Evolutionary conservation across 1,139 yeast species (phyloP), one percentile per base, ranked within the genome.

Genomic region (Debaryomyces sp.): DNA sequence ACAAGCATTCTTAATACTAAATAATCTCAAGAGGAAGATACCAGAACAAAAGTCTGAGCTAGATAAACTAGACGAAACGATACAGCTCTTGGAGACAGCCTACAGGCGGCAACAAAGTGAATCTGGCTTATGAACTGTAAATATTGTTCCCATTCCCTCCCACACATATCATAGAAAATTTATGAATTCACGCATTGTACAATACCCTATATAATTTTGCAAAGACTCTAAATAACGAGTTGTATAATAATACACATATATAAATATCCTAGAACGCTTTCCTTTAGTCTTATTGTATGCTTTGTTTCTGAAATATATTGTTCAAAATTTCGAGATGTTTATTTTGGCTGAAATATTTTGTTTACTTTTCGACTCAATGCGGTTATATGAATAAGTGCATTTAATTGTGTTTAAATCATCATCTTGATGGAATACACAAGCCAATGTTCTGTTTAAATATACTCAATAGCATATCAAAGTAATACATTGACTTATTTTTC

Each of bases 31-130:
- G 50, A 59, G 54, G 22, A 49, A 51, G 1, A 60, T 75, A 7
- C 79, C 79, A 1, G 60, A 54, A 41, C 67, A 69, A 40, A 58
- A 61, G 44, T 66, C 70, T 1, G 73, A 71, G 43, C 57, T 75
- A 42, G 67, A 64, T 38, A 56, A 61, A 32, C 57, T 68, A 40
- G 64, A 66, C 38, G 71, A 70, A 23, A 65, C 73, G 6, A 58
- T 71, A 8, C 53, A 55, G 30, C 71, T 73, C 47, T 58, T 75
- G 33, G 72, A 71, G 44, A 55, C 53, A 4, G 59, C 57, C 12
- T 61, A 59, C 46, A 38, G 52, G 15, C 38, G 50, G 40, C 56
- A 54, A 27, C 22, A 40, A 26, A 43, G 41, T 18, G 53, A 47
- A 44, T 38, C 40, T 15, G 15, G 18, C 2, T 12, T 41, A 13